Conservation (phyloP, 768 basidiomycete species). For the Amanita pseudoporphyria region DNA sequence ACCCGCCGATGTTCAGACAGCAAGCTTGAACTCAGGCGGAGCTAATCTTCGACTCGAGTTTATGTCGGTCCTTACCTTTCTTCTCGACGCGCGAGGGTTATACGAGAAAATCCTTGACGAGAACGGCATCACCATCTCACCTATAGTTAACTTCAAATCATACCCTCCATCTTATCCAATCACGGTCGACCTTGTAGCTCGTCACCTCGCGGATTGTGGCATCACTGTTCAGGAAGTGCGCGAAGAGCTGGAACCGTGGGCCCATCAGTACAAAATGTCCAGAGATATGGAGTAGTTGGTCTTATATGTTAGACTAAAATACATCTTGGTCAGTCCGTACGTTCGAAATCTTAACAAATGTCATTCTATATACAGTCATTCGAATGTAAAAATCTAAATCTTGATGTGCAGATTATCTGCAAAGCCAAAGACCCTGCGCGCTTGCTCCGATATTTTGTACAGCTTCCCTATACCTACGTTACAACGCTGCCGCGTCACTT, state of each 20-base stretch:
- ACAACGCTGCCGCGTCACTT: constrained; percentile 58
- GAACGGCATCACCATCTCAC: constrained; percentile 24
- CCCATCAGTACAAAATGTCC: constrained; percentile 10
- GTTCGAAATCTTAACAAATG: too few species aligned
- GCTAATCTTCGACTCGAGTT: constrained; percentile 24
- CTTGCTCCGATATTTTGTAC: constrained; percentile 79
- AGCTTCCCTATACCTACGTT: constrained; percentile 28
- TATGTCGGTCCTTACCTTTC: constrained; percentile 26
- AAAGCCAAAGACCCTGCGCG: constrained; percentile 97
- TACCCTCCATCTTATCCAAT: constrained; percentile 23
- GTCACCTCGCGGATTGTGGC: constrained; percentile 34
- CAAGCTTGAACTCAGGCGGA: constrained; percentile 11
- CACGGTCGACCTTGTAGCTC: constrained; percentile 24
- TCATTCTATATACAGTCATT: too few species aligned
- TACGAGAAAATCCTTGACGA: constrained; percentile 29
- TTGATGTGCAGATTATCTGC: constrained; percentile 31
- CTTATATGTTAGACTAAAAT: too few species aligned
- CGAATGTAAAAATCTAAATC: background rate
- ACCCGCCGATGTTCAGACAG: constrained; percentile 24
- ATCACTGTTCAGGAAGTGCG: constrained; percentile 21
- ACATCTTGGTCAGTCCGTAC: too few species aligned
- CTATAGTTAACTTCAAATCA: constrained; percentile 19
- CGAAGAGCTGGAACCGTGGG: constrained; percentile 17
- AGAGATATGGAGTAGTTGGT: background rate
- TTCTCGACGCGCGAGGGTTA: constrained; percentile 31